Evolutionary conservation across 345 rosid species (phyloP).

Genomic region (Melaleuca quinquenervia): DNA sequence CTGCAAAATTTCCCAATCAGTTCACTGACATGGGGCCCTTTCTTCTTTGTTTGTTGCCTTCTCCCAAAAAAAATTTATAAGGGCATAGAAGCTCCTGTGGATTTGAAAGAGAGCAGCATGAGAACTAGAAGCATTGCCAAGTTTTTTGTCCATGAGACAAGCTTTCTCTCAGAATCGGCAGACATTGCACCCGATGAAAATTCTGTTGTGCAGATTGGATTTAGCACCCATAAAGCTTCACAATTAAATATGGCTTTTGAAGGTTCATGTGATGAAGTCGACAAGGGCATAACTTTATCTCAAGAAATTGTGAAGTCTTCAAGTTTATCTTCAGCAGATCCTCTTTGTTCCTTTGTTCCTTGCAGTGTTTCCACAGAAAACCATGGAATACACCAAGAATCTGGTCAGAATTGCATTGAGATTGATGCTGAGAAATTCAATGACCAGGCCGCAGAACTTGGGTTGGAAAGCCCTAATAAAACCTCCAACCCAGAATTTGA

Average conservation of each 20-base stretch:
- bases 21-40: not conserved
- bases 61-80: not conserved
- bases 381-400: conserved; percentile 6
- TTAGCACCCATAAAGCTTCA: conserved; percentile 15
- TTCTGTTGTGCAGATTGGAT: conserved; percentile 24
- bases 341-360: conserved; percentile 68
- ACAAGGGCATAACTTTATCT: conserved; percentile 16
- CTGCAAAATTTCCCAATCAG: not conserved
- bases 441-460: conserved; percentile 1
- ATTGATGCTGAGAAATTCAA: conserved; percentile 15
- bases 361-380: conserved; percentile 46
- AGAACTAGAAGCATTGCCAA: conserved; percentile 7
- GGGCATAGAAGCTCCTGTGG: conserved; percentile 22
- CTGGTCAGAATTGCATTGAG: conserved; percentile 8
- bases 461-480: conserved; percentile 4
- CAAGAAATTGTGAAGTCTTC: conserved; percentile 33
- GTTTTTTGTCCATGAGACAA: conserved; percentile 34
- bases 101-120: conserved; percentile 1
- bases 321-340: conserved; percentile 28
- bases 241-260: conserved; percentile 22
- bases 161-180: conserved; percentile 58
- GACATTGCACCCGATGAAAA: conserved; percentile 39
- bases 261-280: conserved; percentile 15
- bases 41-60: not conserved
- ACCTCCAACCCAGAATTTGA: conserved; percentile 3